A percentile compares a stretch with the other conserved stretches of the same genome.
Conservation (phyloP, 257 asterid species). For the Solanum chiquidenum region DNA sequence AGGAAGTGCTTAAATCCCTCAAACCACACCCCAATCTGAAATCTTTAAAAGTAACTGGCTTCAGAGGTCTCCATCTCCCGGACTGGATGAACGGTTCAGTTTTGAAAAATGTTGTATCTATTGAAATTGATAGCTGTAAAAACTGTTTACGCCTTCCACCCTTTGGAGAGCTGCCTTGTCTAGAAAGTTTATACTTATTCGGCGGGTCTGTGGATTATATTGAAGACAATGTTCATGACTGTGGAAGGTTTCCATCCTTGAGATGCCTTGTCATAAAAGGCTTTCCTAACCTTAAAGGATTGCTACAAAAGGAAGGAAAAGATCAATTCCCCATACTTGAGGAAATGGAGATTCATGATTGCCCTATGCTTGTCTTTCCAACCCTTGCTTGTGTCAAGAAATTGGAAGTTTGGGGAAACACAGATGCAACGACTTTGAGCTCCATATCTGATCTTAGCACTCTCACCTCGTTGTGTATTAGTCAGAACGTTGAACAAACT, state of each 20-base stretch:
- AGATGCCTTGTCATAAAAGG: neutral
- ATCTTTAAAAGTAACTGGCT: neutral
- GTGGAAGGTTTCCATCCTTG: slow-evolving; percentile 2
- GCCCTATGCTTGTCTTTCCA: neutral
- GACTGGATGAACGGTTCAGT: slow-evolving; percentile 10
- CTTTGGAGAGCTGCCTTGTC: slow-evolving; percentile 8
- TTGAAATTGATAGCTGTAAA: neutral
- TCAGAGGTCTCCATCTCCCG: slow-evolving; percentile 10
- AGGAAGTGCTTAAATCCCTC: slow-evolving; percentile 12
- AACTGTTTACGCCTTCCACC: slow-evolving; percentile 1
- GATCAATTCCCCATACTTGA: slow-evolving; percentile 4
- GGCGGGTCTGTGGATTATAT: neutral
- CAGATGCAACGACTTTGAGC: neutral
- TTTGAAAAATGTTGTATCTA: neutral
- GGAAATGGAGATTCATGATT: neutral
- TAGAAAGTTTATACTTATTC: neutral
- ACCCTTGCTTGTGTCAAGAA: neutral
- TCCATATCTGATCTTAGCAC: neutral
- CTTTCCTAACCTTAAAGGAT: slow-evolving; percentile 10
- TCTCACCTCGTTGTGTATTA: neutral
- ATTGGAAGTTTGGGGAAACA: neutral
- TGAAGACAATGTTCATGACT: neutral
- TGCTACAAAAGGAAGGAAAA: neutral
- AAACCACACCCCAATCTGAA: slow-evolving; percentile 7
- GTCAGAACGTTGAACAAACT: neutral